phyloP scores from a whole-genome alignment of 345 rosid species.

The Populus ilicifolia region DNA sequence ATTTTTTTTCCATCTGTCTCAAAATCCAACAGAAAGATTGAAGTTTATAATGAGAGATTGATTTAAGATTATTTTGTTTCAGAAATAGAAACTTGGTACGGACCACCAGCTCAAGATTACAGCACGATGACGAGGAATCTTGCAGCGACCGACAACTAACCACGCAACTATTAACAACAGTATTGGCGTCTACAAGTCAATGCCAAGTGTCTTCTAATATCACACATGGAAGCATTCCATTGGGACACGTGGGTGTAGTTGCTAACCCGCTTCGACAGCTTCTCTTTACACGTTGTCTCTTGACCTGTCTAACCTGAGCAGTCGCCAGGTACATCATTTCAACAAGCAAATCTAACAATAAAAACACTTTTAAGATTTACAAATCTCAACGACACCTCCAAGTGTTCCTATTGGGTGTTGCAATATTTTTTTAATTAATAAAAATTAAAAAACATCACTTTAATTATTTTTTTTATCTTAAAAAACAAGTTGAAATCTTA shows the following conservation, averaged over 20 bases:
- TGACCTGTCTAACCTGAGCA: neutral
- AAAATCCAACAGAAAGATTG: neutral
- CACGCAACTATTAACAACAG: too few relatives aligned
- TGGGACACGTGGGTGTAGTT: slow-evolving; percentile 31
- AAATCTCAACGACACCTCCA: neutral
- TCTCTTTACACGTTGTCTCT: slow-evolving; percentile 6
- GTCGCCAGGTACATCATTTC: slow-evolving; percentile 20
- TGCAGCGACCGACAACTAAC: neutral
- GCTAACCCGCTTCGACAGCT: slow-evolving; percentile 25
- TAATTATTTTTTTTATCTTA: too few relatives aligned
- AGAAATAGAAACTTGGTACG: neutral
- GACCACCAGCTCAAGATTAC: too few relatives aligned
- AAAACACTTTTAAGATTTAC: neutral
- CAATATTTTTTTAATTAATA: too few relatives aligned
- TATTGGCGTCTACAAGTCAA: neutral
- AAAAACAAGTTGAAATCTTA: too few relatives aligned
- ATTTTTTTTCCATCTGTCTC: neutral
- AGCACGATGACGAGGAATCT: neutral
- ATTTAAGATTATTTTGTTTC: too few relatives aligned
- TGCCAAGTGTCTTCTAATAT: neutral
- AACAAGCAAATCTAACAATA: neutral
- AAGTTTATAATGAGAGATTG: neutral
- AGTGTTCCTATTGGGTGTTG: too few relatives aligned
- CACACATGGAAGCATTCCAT: slow-evolving; percentile 16
- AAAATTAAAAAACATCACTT: too few relatives aligned